Base-by-base conservation (phyloP, 176 grass and related monocot species). In the Luzula sylvatica region DNA sequence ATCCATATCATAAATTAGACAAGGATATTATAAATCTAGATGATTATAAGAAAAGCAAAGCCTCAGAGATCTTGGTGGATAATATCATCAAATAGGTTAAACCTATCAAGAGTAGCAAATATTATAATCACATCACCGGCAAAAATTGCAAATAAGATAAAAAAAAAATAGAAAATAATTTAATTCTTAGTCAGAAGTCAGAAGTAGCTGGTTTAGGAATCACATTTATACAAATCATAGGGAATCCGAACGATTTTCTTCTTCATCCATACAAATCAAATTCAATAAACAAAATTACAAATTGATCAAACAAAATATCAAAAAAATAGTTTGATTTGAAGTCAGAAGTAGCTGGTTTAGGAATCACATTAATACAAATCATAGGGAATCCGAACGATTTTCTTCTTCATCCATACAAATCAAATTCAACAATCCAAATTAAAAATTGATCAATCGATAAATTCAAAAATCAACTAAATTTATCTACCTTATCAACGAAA, bases 21-120 rank as follows among this genome's bases (percentile, higher is more conserved):
- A n/a, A n/a, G n/a, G n/a, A n/a, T n/a, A n/a, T 35, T 35, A 35
- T 7, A 35, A 35, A 35, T 35, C 30, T 4, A 35, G 1, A 35
- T n/a, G 9, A 35, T 35, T 35, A 7, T 35, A 35, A 35, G 1
- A 35, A 35, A 35, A 35, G 5, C 30, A 46, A 46, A 50, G 60
- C 60, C 60, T 64, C 60, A 64, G 60, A 64, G 60, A 64, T 64
- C 60, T 64, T 64, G 60, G 60, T 64, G 60, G 60, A 28, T 64
- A 64, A 12, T 16, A 22, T 64, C 60, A 64, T 64, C 60, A 64
- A 11, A 8, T 64, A 27, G 60, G 43, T 20, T 50, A 13, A n/a
- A 27, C 60, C 59, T 45, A 64, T 64, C 60, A 64, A 64, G 60
- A 64, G 60, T 64, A 64, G 60, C 60, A 64, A 64, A 64, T 64